phyloP scores from a whole-genome alignment of 148 eudicot genomes.

The Persicaria maculosa region DNA sequence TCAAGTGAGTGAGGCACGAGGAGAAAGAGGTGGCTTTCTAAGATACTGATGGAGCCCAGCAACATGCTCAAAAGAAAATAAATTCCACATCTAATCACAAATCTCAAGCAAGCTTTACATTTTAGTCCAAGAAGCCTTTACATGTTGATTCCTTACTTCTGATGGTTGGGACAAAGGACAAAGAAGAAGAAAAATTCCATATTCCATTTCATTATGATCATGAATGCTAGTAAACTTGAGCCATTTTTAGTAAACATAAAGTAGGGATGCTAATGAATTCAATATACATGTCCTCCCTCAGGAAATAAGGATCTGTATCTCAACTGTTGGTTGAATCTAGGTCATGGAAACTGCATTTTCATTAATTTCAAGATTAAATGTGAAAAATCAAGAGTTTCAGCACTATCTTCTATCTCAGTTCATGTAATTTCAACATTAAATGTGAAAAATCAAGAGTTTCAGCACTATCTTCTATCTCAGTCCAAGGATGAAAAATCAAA shows the following conservation, averaged over 20 bases:
- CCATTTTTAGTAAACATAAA: background rate
- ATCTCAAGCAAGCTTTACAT: background rate
- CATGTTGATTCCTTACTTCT: background rate
- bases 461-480: no score
- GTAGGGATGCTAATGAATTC: background rate
- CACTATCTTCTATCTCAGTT: no score
- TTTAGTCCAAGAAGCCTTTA: background rate
- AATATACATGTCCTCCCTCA: background rate
- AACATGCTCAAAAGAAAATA: background rate
- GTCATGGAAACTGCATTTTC: no score
- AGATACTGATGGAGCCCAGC: background rate
- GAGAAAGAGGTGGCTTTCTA: background rate
- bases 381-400: no score
- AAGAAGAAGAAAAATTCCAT: no score
- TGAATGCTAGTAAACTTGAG: background rate
- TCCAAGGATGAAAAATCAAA: no score
- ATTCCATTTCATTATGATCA: background rate
- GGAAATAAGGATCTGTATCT: background rate
- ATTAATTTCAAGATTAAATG: no score
- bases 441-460: no score
- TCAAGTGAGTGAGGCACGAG: background rate
- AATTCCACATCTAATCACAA: background rate
- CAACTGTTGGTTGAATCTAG: background rate
- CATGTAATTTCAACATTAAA: no score
- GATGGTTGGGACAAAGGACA: background rate